A percentile compares a stretch with the other conserved stretches of the same genome.
Conservation (phyloP, 2,329 filamentous ascomycete genomes). For the Macrophomina phaseolina region DNA sequence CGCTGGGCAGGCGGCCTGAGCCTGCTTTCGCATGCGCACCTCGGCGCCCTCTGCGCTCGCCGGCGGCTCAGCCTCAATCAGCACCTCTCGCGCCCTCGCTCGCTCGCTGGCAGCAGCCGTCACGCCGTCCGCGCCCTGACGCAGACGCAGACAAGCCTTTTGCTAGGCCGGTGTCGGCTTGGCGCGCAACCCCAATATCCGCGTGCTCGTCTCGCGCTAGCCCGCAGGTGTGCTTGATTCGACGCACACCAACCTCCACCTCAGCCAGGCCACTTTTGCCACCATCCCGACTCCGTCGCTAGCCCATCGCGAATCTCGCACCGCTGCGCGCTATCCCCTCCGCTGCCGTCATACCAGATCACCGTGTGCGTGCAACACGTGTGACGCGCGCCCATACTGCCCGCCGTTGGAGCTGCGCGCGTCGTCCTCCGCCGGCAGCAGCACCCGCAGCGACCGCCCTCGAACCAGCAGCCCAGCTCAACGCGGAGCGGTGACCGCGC, state of each 20-base stretch:
- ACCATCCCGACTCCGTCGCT: conserved; percentile 46
- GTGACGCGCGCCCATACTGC: conserved; percentile 25
- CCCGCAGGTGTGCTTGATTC: conserved; percentile 26
- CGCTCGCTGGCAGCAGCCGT: conserved; percentile 12
- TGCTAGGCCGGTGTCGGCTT: conserved; percentile 26
- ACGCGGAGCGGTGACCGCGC: conserved; percentile 18
- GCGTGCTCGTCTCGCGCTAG: conserved; percentile 26
- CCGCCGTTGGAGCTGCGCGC: conserved; percentile 28
- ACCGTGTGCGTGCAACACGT: conserved; percentile 28
- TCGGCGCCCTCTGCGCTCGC: conserved; percentile 24
- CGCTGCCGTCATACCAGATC: conserved; percentile 26
- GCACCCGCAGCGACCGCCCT: conserved; percentile 1
- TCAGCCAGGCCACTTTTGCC: conserved; percentile 28
- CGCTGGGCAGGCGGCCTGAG: conserved; percentile 15
- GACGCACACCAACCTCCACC: conserved; percentile 25
- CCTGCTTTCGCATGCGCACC: conserved; percentile 22
- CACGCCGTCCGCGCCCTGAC: conserved; percentile 18
- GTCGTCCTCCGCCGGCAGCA: conserved; percentile 23
- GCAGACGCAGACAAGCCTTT: conserved; percentile 28
- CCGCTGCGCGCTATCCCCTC: conserved; percentile 29
- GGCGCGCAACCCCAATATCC: conserved; percentile 24
- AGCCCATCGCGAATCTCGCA: conserved; percentile 45
- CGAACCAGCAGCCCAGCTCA: background rate
- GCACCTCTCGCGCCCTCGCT: conserved; percentile 7
- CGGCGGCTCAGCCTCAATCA: conserved; percentile 24